phyloP scores from a whole-genome alignment of 2,329 filamentous ascomycete species.

The Coniella vitis region DNA sequence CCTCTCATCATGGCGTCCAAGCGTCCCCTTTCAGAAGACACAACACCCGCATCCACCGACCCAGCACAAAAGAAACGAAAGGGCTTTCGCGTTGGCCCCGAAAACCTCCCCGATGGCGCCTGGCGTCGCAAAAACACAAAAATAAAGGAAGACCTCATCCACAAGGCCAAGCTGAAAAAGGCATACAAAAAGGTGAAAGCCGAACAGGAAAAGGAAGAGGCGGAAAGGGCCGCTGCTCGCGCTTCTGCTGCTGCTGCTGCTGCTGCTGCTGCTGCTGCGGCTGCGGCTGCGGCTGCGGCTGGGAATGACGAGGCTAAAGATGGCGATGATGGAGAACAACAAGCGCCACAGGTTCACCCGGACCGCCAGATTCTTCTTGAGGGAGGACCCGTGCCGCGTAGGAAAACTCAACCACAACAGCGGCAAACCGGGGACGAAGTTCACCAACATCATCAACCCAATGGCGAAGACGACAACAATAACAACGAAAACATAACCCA shows the following conservation, averaged over 20 bases:
- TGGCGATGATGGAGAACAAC: not conserved
- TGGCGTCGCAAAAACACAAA: constrained; percentile 76
- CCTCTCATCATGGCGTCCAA: constrained; percentile 56
- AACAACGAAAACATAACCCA: no score
- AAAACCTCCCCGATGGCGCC: constrained; percentile 83
- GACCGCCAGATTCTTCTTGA: constrained; percentile 34
- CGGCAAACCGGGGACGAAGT: not conserved
- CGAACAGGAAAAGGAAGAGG: constrained; percentile 20
- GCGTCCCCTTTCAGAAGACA: constrained; percentile 38
- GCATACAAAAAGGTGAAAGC: constrained; percentile 83
- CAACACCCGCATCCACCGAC: constrained; percentile 26
- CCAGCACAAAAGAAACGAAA: constrained; percentile 49
- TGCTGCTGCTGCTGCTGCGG: not conserved
- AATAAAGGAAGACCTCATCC: constrained; percentile 82
- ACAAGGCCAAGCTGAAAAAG: constrained; percentile 90
- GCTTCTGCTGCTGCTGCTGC: no score
- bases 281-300: no score
- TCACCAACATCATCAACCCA: no score
- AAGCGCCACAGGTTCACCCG: constrained; percentile 29
- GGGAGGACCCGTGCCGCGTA: no score
- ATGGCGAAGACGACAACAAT: no score
- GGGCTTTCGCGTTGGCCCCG: constrained; percentile 81
- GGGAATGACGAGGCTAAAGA: constrained; percentile 15
- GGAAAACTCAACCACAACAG: constrained; percentile 14
- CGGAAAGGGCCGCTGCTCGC: constrained; percentile 13